These are phyloP conservation scores for Meyerozyma elateridarum DNA, from an alignment of 1,139 yeast species.

Conservation along the genomic window DNA sequence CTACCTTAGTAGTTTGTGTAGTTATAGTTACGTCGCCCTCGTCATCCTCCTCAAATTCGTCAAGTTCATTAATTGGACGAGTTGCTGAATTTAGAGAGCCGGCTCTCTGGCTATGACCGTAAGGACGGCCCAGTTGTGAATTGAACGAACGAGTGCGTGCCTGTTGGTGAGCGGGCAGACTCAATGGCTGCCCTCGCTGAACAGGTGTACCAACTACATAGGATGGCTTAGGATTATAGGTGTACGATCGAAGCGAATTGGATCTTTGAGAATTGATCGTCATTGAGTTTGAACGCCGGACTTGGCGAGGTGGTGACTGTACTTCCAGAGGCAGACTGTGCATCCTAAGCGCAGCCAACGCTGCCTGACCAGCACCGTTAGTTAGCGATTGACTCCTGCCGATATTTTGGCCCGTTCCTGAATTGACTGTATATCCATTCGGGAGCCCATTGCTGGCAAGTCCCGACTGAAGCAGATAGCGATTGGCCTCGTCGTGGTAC, in stretches of 20 bases:
- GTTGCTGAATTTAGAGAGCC: conserved; percentile 1
- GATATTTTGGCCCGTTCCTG: conserved; percentile 4
- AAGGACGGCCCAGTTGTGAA: conserved; percentile 3
- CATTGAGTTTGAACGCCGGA: conserved; percentile 15
- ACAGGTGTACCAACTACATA: conserved; percentile 28
- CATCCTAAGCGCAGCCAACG: conserved; percentile 37
- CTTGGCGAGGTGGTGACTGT: conserved; percentile 10
- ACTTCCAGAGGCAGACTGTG: conserved; percentile 19
- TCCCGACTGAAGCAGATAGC: conserved; percentile 24
- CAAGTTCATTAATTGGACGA: conserved; percentile 5
- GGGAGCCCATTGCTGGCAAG: conserved; percentile 19
- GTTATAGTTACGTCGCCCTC: conserved; percentile 31
- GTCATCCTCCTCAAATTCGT: conserved; percentile 17
- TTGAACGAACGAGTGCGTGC: not conserved
- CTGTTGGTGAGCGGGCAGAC: not conserved
- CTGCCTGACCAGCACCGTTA: conserved; percentile 39
- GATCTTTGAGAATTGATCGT: conserved; percentile 16
- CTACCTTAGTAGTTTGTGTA: conserved; percentile 41
- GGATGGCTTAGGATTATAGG: conserved; percentile 40
- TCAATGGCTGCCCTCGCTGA: conserved; percentile 6
- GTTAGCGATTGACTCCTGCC: conserved; percentile 21
- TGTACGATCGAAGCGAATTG: conserved; percentile 32
- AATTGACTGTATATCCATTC: not conserved
- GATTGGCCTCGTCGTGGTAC: conserved; percentile 30
- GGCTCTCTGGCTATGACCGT: not conserved